Base-by-base conservation (phyloP, 331 rosid species). In the Malus hybrid region DNA sequence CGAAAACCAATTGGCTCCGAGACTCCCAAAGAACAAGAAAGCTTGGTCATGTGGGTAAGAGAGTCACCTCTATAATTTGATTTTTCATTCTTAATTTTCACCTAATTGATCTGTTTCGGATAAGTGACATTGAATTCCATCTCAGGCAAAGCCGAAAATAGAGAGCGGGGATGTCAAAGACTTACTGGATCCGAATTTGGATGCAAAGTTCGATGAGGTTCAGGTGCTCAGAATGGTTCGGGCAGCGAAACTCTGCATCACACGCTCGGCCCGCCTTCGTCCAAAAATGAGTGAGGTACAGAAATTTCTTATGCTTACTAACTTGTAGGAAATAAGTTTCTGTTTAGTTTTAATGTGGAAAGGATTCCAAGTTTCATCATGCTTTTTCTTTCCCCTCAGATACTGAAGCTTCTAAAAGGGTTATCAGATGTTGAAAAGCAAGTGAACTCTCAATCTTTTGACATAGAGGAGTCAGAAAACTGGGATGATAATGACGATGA, bases 41-140 rank as follows among this genome's bases (percentile, higher is more conserved):
- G 97, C 85, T 81, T 95, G 90, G 96, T 95, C 50, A 87, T 82
- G 74, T 92, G 99, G 99, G 98, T 95, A 83, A 73, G 91, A 39
- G 44, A 27, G 11, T 20, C 32, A 13, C 46, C 65, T 70, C 76
- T 39, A 65, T 34, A 62, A 44, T 16, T 55, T 27, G 14, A 29
- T 15, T 16, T 50, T 50, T 31, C 22, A 39, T 39, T 39, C 12
- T 39, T 39, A 2, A 39, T 39, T 39, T 39, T 39, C 46, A 39
- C 12, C 4, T 9, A 39, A 39, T 39, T 39, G 12, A 39, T 39
- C 4, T 39, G 6, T 15, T 12, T 70, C 22, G 65, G 39, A 69
- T 68, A 16, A 32, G 66, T 48, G 75, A 34, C 18, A 64, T 15
- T 15, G 62, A 5, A 31, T 70, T 44, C 9, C 31, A 59, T 34